Evolutionary conservation across 108 stramenopile species (phyloP), one percentile per base, ranked within the genome.

Genomic region (Asterionellopsis glacialis): DNA sequence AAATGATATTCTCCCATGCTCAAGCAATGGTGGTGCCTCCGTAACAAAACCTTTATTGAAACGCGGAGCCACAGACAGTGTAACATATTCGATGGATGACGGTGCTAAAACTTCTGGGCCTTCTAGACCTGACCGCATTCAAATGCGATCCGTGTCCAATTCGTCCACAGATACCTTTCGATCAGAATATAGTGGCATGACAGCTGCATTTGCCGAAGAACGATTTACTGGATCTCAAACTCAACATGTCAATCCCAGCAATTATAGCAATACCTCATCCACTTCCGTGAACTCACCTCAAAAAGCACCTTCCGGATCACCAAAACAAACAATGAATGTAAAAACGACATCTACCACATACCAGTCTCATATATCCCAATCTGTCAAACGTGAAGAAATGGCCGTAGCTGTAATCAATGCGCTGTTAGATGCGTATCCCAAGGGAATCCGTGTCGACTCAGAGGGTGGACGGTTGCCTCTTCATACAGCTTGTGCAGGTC

Each of bases 391-490:
- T 25, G 92, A 94, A 69, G 76, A 87, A 60, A 81, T 78, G 70
- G 88, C 87, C 13, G 67, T 90, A 57, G 70, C 72, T 25, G 87
- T 94, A 13, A 54, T 89, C 23, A 83, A 94, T 60, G 88, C 92
- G 1, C 63, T 94, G 14, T 59, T 94, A 22, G 89, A 90, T 58
- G 85, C 88, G 9, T 94, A 80, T 70, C 92, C 92, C 26, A 63
- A 72, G 41, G 83, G 71, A 26, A 67, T 87, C 55, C 76, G 82
- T 59, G 81, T 82, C 42, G 81, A 82, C 42, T 83, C 81, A 13
- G 92, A 94, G 63, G 92, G 92, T 28, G 85, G 87, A 2, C 68
- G 92, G 13, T 65, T 94, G 0, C 87, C 89, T 0, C 69, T 94
- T 0, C 92, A 94, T 62, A 88, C 83, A 47, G 92, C 92, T 9